Base-by-base conservation (phyloP, 345 rosid genomes). In the Euphorbia lathyris region DNA sequence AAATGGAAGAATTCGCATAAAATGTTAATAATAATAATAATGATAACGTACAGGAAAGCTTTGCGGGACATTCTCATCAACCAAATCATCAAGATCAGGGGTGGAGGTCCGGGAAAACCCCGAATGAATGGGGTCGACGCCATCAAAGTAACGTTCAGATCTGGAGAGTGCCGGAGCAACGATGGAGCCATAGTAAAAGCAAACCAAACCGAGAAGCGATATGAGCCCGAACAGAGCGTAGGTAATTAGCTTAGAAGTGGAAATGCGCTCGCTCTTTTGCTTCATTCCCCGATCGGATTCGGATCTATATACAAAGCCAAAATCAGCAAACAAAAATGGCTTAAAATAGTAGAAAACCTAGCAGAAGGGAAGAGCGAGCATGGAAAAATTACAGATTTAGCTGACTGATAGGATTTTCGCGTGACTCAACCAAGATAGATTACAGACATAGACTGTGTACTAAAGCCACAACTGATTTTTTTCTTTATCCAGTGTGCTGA, bases 141-240 rank as follows among this genome's bases (percentile, higher is more conserved):
- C 81, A 55, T 78, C 84, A 16, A 65, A 75, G 13, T 70, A 76
- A 1, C 73, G 81, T 26, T 84, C 95, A 69, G 86, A 84, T 71
- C 86, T 81, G 59, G 90, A 78, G 27, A 82, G 74, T 5, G 87
- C 89, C 8, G 98, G 97, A 50, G 94, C 92, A 56, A 92, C 80
- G 10, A 84, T 77, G 5, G 98, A 89, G 43, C 91, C 93, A 22
- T 82, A 89, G 75, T 88, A 93, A 76, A 93, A 68, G 72, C 98
- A 86, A 68, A 83, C 60, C 79, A 93, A 70, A 58, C 90, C 96
- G 52, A 93, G 89, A 58, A 85, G 34, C 26, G 72, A 77, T 68
- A 93, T 86, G 68, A 88, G 63, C 3, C 83, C 90, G 58, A 93
- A 66, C 11, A 94, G 84, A 43, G 74, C 66, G 74, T 84, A 88